phyloP scores from a whole-genome alignment of 2,329 filamentous ascomycete species.

The Chalaropsis ovoidea region DNA sequence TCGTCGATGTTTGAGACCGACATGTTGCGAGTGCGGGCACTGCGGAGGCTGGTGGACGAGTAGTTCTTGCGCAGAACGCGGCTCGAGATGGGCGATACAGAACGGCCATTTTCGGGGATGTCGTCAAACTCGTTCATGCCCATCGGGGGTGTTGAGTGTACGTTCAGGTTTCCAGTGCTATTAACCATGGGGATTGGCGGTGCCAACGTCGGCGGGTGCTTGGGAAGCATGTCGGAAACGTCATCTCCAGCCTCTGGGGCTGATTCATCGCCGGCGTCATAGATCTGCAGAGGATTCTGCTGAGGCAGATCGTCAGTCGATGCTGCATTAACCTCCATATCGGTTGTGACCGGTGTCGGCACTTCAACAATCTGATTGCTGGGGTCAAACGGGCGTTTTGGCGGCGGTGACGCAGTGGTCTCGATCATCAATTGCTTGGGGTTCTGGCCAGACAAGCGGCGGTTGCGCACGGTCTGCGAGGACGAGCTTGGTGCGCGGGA shows the following conservation, averaged over 20 bases:
- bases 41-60: constrained; percentile 59
- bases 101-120: constrained; percentile 34
- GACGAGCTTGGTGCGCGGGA: constrained; percentile 17
- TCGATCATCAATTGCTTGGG: constrained; percentile 82
- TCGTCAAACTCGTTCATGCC: constrained; percentile 21
- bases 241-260: constrained; percentile 8
- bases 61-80: constrained; percentile 55
- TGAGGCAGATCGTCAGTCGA: background rate
- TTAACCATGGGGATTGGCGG: constrained; percentile 11
- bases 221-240: constrained; percentile 13
- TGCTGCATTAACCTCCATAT: background rate
- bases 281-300: constrained; percentile 9
- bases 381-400: constrained; percentile 26
- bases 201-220: constrained; percentile 21
- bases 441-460: constrained; percentile 71
- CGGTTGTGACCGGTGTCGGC: constrained; percentile 5
- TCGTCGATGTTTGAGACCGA: constrained; percentile 54
- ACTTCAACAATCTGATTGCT: constrained; percentile 21
- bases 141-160: constrained; percentile 21
- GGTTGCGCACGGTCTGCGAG: constrained; percentile 53
- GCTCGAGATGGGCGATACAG: constrained; percentile 44
- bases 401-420: constrained; percentile 37
- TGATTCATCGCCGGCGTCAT: constrained; percentile 17
- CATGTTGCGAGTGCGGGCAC: constrained; percentile 63
- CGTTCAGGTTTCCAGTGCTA: background rate